phyloP scores from a whole-genome alignment of 345 rosid genomes.

The Mangifera indica region DNA sequence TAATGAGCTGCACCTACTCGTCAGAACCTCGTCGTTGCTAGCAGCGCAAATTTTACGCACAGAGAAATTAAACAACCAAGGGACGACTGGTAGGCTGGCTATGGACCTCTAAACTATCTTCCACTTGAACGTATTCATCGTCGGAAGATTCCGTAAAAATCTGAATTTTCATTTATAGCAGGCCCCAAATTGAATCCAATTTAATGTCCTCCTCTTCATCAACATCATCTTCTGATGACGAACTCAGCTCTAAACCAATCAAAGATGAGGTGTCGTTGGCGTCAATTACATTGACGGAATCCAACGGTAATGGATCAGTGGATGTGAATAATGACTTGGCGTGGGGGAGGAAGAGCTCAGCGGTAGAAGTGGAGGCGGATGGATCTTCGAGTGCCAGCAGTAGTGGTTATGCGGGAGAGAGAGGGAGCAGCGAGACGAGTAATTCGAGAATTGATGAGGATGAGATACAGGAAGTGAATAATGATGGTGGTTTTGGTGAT shows the following conservation, averaged over 20 bases:
- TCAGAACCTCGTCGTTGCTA: constrained; percentile 9
- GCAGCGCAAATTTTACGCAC: background rate
- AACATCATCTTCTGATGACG: constrained; percentile 24
- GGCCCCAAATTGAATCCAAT: background rate
- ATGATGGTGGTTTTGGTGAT: constrained; percentile 29
- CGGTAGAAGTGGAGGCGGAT: constrained; percentile 56
- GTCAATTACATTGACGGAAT: constrained; percentile 16
- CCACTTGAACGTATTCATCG: background rate
- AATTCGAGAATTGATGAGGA: constrained; percentile 51
- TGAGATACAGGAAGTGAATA: constrained; percentile 55
- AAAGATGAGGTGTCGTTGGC: constrained; percentile 21
- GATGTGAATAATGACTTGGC: constrained; percentile 18
- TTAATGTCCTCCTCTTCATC: constrained; percentile 16
- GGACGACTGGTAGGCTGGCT: constrained; percentile 10
- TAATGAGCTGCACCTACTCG: constrained; percentile 6
- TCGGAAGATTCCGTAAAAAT: background rate
- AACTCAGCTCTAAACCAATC: constrained; percentile 17
- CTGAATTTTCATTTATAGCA: background rate
- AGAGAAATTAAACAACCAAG: constrained; percentile 1
- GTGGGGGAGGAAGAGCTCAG: constrained; percentile 46
- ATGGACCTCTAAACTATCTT: background rate
- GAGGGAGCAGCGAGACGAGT: constrained; percentile 73
- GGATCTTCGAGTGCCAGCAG: constrained; percentile 74
- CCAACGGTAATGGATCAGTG: constrained; percentile 13
- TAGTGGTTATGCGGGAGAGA: constrained; percentile 92